Base-by-base conservation (phyloP, 106 monocot genomes). In the Allium cepa region DNA sequence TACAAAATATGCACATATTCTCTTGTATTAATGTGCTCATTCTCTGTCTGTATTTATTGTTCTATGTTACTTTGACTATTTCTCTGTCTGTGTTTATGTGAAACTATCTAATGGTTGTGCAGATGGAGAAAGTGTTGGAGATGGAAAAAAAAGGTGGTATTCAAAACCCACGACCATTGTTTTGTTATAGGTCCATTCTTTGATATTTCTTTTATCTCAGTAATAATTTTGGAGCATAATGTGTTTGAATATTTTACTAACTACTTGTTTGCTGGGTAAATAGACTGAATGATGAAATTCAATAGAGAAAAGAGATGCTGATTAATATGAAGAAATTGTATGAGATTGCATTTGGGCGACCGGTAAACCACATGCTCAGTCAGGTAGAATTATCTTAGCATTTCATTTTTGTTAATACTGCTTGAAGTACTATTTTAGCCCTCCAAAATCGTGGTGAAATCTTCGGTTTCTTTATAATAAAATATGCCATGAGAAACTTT, bases 101-200 rank as follows among this genome's bases (percentile, higher is more conserved):
- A 36, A 55, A 69, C 28, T 59, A 46, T 14, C 59, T 16, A 62
- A 71, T 69, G 70, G 50, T n/a, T 28, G 26, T 64, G 68, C 75
- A 97, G 96, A 97, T 97, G 96, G 96, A 97, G 70, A 92, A 97
- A 79, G 91, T 97, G 45, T 86, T 83, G 65, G 96, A 97, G 73
- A 79, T 97, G 72, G 92, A 92, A 71, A 92, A 92, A 80, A 92
- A 78, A 92, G 96, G 96, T 97, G 75, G 36, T 36, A 36, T 36
- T 36, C 36, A 36, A 36, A 65, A 36, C 36, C 36, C 36, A 36
- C 22, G 7, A 63, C 16, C 48, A 47, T 64, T 47, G 46, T 64
- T 8, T 64, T 47, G 9, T 36, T 5, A 36, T 36, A 36, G 3
- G 36, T 36, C 36, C 36, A 8, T 36, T 64, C 46, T 9, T 13